A percentile compares a stretch with the other conserved stretches of the same genome.
phyloP scores from a whole-genome alignment of 192 early-diverging fungal species.

The Umbelopsis sp. region DNA sequence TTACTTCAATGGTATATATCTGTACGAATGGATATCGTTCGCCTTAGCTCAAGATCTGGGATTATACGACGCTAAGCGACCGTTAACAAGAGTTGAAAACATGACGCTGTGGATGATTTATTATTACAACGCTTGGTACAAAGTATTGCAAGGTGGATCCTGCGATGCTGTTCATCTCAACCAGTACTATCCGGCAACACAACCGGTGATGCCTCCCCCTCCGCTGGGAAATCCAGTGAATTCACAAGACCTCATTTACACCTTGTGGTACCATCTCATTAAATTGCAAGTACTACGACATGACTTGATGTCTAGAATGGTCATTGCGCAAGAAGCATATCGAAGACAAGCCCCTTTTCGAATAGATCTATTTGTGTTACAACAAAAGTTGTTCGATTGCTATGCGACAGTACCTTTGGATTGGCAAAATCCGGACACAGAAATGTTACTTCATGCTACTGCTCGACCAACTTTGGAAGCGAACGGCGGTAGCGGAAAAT shows the following conservation, averaged over 20 bases:
- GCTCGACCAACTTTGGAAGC: neutral
- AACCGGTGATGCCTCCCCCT: slow-evolving; percentile 6
- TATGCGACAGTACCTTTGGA: slow-evolving; percentile 1
- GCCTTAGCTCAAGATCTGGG: slow-evolving; percentile 17
- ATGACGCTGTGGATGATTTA: slow-evolving; percentile 18
- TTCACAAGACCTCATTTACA: slow-evolving; percentile 2
- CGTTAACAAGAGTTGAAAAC: neutral
- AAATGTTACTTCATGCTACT: neutral
- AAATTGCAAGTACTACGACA: slow-evolving; percentile 19
- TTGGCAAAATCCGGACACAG: slow-evolving; percentile 17
- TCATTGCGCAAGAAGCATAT: slow-evolving; percentile 1
- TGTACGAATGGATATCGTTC: slow-evolving; percentile 22
- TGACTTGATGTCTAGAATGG: slow-evolving; percentile 5
- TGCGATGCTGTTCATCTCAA: slow-evolving; percentile 15
- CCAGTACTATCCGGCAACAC: slow-evolving; percentile 5
- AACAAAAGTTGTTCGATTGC: slow-evolving; percentile 5
- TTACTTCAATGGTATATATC: slow-evolving; percentile 7
- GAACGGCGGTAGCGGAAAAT: neutral
- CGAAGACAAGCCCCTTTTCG: slow-evolving; percentile 3
- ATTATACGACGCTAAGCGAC: neutral
- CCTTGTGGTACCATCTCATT: slow-evolving; percentile 15
- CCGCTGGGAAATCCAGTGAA: neutral
- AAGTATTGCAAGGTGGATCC: slow-evolving; percentile 5
- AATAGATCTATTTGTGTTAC: neutral
- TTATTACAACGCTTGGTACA: slow-evolving; percentile 22